A percentile compares a stretch with the other conserved stretches of the same genome.
phyloP scores from a whole-genome alignment of 176 grass and related monocot genomes.

The Aegilops speltoides region DNA sequence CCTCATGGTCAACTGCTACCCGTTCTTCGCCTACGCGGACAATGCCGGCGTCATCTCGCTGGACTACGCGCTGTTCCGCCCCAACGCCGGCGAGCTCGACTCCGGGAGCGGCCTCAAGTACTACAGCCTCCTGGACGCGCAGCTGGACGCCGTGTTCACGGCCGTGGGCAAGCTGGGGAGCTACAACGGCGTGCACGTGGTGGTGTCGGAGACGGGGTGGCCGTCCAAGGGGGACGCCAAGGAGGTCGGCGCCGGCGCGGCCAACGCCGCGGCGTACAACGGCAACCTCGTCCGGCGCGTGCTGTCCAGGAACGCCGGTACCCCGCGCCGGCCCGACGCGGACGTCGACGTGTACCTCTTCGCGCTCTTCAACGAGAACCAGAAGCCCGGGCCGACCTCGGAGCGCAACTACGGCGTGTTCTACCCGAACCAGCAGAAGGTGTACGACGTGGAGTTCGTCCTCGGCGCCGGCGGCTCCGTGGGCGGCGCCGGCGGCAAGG shows the following conservation, averaged over 20 bases:
- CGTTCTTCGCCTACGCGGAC: conserved; percentile 85
- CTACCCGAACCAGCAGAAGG: conserved; percentile 87
- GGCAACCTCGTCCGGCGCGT: conserved; percentile 77
- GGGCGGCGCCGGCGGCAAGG: background rate
- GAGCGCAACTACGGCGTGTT: conserved; percentile 95
- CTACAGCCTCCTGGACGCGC: conserved; percentile 86
- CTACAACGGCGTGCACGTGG: conserved; percentile 55
- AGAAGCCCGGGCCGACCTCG: conserved; percentile 79
- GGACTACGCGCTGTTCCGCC: conserved; percentile 95
- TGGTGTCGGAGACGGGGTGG: conserved; percentile 93
- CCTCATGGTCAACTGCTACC: conserved; percentile 90
- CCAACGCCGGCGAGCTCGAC: conserved; percentile 73
- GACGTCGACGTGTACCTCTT: conserved; percentile 90
- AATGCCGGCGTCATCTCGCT: conserved; percentile 70
- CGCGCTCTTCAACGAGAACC: conserved; percentile 98
- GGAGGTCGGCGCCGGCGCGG: conserved; percentile 45
- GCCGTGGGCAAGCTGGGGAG: conserved; percentile 50
- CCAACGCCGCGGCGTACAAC: conserved; percentile 87
- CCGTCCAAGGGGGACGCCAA: conserved; percentile 79
- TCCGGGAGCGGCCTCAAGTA: conserved; percentile 59
- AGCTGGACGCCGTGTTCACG: conserved; percentile 81
- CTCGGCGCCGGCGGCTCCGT: conserved; percentile 26
- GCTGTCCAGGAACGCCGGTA: conserved; percentile 75
- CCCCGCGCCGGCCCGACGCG: conserved; percentile 70
- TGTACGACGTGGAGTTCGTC: conserved; percentile 82